Conservation (phyloP, 768 basidiomycete genomes). For the Suillus paluster region DNA sequence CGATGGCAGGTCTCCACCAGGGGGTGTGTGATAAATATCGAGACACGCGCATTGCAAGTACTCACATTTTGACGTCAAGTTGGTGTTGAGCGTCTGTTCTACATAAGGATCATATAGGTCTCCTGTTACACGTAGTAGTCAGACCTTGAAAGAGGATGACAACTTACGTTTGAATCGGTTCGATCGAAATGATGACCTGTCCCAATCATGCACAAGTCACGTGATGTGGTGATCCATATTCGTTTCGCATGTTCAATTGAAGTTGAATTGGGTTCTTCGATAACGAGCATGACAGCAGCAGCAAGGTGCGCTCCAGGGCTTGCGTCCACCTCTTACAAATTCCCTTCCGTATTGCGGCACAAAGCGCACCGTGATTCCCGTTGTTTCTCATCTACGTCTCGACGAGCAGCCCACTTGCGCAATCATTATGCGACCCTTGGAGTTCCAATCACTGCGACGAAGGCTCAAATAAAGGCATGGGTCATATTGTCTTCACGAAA, state of each 20-base stretch:
- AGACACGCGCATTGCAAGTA: not conserved
- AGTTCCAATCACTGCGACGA: constrained; percentile 33
- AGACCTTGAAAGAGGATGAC: too few relatives aligned
- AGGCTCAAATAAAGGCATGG: constrained; percentile 37
- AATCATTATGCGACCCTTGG: constrained; percentile 35
- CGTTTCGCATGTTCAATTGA: not conserved
- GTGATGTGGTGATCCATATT: not conserved
- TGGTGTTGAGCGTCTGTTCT: not conserved
- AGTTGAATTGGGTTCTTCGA: not conserved
- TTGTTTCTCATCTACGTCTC: constrained; percentile 26
- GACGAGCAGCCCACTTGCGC: constrained; percentile 14
- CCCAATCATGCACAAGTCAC: too few relatives aligned
- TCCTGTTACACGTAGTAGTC: too few relatives aligned
- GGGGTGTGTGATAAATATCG: not conserved
- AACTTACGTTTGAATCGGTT: too few relatives aligned
- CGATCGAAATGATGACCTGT: too few relatives aligned
- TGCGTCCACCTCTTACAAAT: constrained; percentile 5
- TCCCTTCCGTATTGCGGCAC: not conserved
- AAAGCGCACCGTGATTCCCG: not conserved
- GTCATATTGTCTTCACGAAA: not conserved
- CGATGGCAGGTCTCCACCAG: not conserved
- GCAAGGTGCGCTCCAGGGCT: not conserved
- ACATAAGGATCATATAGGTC: too few relatives aligned
- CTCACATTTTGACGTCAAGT: not conserved
- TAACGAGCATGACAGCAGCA: not conserved